Evolutionary conservation across 139 green algal genomes (phyloP).

Genomic region (Monoraphidium neglectum): DNA sequence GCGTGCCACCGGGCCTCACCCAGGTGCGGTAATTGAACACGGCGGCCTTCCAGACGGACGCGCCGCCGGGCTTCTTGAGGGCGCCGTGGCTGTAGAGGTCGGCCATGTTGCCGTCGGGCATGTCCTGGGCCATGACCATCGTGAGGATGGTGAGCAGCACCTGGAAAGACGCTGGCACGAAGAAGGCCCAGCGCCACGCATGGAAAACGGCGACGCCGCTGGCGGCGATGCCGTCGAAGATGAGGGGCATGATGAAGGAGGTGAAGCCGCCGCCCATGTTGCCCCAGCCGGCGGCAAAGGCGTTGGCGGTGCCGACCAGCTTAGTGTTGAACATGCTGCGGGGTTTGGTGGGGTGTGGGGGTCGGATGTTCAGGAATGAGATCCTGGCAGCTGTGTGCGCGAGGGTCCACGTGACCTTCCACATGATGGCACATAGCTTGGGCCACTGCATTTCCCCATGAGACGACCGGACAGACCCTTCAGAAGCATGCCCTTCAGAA

Average conservation of each 20-base stretch:
- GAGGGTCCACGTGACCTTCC: too few relatives aligned
- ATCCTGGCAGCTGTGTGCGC: too few relatives aligned
- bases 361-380: too few relatives aligned
- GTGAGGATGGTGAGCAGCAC: constrained; percentile 34
- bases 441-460: too few relatives aligned
- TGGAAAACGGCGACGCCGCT: constrained; percentile 43
- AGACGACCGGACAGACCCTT: too few relatives aligned
- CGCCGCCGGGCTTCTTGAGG: constrained; percentile 71
- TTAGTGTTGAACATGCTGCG: constrained; percentile 83
- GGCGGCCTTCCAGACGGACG: constrained; percentile 69
- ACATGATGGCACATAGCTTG: too few relatives aligned
- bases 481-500: too few relatives aligned
- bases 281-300: constrained; percentile 78
- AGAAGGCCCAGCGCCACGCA: constrained; percentile 92
- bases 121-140: constrained; percentile 70
- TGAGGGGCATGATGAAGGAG: constrained; percentile 92
- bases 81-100: constrained; percentile 49
- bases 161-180: constrained; percentile 72
- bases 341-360: not conserved
- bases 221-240: constrained; percentile 61
- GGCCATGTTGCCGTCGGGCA: constrained; percentile 77
- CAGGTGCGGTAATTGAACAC: constrained; percentile 77
- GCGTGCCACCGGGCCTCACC: constrained; percentile 66
- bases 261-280: constrained; percentile 92
- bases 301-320: constrained; percentile 93